Base-by-base conservation (phyloP, 1,284 basidiomycete species). In the Uromyces viciae-fabae region DNA sequence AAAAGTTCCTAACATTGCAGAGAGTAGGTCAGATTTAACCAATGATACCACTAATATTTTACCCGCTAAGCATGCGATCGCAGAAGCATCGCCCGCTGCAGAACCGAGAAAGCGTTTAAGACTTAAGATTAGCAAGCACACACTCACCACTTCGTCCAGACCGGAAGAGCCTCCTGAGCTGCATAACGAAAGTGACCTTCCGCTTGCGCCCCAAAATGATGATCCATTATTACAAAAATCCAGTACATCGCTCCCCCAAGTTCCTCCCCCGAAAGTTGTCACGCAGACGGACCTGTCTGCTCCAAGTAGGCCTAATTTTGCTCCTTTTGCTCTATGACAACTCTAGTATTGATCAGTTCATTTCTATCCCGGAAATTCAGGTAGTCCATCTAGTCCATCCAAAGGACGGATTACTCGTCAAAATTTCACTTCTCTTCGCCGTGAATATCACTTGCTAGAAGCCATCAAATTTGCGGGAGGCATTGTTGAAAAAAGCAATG, bases 401-500 rank as follows among this genome's bases (percentile, higher is more conserved):
- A 72, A 72, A 54, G 31, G 49, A 8, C 66, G 64, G 2, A 38
- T 25, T 36, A 58, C 36, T 46, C 77, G 77, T 33, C 66, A 79
- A 60, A 81, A 81, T 60, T 46, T 81, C 8, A 81, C 78, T 31
- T 49, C 71, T 40, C 28, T 81, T 8, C 56, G 46, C 36, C 69
- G 78, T 1, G 78, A 81, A 74, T 60, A 74, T 19, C 71, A 74
- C 54, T 43, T 81, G 52, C 69, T 81, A 25, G 78, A 81, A 74
- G 78, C 78, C 36, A 81, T 81, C 62, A 71, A 62, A 62, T 81
- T 56, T 64, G 58, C 71, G 11, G 78, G 78, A 28, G 78, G 78
- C 19, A 81, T 81, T 19, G 54, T 62, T 25, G 78, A 81, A 74
- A 81, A 81, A 33, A 81, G 38, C 46, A 58, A 74, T 40, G 78